These are phyloP conservation scores for Massarina eburnea DNA, from an alignment of 2,329 filamentous ascomycete genomes.

Conservation along the genomic window DNA sequence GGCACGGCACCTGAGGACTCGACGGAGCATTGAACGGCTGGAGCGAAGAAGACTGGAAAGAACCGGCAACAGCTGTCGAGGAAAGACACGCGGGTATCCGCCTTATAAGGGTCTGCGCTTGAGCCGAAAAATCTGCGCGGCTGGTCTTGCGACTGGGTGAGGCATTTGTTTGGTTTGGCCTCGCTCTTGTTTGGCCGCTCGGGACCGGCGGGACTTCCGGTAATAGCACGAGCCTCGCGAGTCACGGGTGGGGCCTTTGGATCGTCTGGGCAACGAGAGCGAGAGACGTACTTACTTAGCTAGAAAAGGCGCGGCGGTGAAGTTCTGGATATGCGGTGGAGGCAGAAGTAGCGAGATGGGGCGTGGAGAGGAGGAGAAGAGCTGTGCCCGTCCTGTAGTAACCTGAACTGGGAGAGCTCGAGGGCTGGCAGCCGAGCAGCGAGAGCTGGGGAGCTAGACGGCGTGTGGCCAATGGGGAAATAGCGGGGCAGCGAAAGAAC, in stretches of 20 bases:
- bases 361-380: neutral
- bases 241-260: slow-evolving; percentile 25
- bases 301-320: slow-evolving; percentile 13
- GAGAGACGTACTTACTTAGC: slow-evolving; percentile 31
- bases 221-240: slow-evolving; percentile 11
- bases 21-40: slow-evolving; percentile 29
- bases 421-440: neutral
- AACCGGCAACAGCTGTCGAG: slow-evolving; percentile 1
- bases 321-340: slow-evolving; percentile 3
- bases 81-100: slow-evolving; percentile 17
- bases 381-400: neutral
- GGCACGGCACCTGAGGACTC: slow-evolving; percentile 24
- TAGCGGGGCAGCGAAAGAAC: slow-evolving; percentile 2
- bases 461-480: neutral
- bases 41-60: slow-evolving; percentile 17
- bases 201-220: slow-evolving; percentile 34
- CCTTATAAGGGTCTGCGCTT: slow-evolving; percentile 33
- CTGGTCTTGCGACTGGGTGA: slow-evolving; percentile 27
- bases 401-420: neutral
- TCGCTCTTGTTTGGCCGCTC: slow-evolving; percentile 21
- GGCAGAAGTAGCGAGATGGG: slow-evolving; percentile 1
- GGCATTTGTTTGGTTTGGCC: slow-evolving; percentile 35
- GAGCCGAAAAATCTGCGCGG: slow-evolving; percentile 36
- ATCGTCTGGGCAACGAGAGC: slow-evolving; percentile 7
- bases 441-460: slow-evolving; percentile 7